phyloP scores from a whole-genome alignment of 1,284 basidiomycete species.

The Ceratorhiza oryzae-sativae region DNA sequence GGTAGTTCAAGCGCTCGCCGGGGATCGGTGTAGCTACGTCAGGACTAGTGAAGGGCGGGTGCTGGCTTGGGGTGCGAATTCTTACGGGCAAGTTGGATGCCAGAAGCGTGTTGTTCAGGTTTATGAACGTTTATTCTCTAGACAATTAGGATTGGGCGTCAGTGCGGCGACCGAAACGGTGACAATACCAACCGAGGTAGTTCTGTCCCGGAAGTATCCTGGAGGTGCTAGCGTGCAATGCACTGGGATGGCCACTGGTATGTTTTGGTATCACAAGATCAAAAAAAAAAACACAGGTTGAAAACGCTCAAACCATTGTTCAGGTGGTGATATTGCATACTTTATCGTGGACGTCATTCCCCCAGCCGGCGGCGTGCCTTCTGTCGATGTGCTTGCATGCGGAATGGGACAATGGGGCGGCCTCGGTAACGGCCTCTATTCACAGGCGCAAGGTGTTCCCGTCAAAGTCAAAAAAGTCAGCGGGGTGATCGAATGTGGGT shows the following conservation, averaged over 20 bases:
- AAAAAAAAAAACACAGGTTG: background rate
- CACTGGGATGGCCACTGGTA: constrained; percentile 69
- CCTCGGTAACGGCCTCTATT: constrained; percentile 83
- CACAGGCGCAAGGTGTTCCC: constrained; percentile 75
- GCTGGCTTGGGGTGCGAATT: constrained; percentile 90
- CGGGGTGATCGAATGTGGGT: constrained; percentile 82
- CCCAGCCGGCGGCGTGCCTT: background rate
- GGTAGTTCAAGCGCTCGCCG: constrained; percentile 75
- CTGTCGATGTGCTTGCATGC: constrained; percentile 76
- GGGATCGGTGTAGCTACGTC: constrained; percentile 75
- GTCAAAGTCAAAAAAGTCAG: constrained; percentile 82
- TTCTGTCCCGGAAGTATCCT: constrained; percentile 68
- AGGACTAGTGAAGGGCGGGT: constrained; percentile 74
- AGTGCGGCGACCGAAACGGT: constrained; percentile 74
- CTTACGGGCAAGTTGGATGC: constrained; percentile 65
- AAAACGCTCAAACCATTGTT: constrained; percentile 38
- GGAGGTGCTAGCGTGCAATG: constrained; percentile 66
- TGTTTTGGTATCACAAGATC: too few relatives aligned
- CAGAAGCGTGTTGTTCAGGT: constrained; percentile 2
- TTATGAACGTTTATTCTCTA: constrained; percentile 48
- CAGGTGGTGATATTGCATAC: constrained; percentile 78
- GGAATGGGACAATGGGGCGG: constrained; percentile 89
- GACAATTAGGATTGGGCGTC: constrained; percentile 83
- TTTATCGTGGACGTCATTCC: constrained; percentile 67
- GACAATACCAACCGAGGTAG: constrained; percentile 84